Conservation (phyloP, 768 basidiomycete species). For the Mycena venus region DNA sequence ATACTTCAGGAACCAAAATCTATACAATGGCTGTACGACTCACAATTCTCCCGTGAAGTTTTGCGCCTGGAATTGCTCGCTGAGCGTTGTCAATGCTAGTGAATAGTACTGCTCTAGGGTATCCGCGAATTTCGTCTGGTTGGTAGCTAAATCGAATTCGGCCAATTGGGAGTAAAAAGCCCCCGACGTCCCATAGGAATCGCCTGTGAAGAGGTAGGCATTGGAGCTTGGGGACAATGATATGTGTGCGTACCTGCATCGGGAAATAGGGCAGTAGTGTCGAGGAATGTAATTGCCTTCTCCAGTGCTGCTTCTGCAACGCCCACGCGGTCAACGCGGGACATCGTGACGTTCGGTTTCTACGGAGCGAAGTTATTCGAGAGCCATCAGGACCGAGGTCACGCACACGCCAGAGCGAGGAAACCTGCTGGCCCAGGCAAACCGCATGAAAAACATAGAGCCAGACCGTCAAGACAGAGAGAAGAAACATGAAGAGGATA, state of each 20-base stretch:
- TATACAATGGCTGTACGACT: no score
- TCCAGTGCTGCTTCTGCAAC: neutral
- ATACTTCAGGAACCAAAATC: neutral
- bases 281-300: neutral
- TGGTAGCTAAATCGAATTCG: neutral
- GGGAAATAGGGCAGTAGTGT: neutral
- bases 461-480: neutral
- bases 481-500: neutral
- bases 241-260: neutral
- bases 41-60: neutral
- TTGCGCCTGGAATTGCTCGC: neutral
- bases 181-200: neutral
- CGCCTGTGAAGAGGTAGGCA: neutral
- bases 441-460: neutral
- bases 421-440: neutral
- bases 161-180: neutral
- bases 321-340: neutral
- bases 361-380: neutral
- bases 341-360: neutral
- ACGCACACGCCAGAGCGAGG: neutral
- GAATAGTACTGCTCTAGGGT: neutral
- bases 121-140: neutral
- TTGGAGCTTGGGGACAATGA: neutral
- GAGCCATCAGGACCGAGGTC: neutral
- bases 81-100: neutral